These are phyloP conservation scores for Verticillium nubilum DNA, from an alignment of 2,329 filamentous ascomycete genomes.

Conservation along the genomic window DNA sequence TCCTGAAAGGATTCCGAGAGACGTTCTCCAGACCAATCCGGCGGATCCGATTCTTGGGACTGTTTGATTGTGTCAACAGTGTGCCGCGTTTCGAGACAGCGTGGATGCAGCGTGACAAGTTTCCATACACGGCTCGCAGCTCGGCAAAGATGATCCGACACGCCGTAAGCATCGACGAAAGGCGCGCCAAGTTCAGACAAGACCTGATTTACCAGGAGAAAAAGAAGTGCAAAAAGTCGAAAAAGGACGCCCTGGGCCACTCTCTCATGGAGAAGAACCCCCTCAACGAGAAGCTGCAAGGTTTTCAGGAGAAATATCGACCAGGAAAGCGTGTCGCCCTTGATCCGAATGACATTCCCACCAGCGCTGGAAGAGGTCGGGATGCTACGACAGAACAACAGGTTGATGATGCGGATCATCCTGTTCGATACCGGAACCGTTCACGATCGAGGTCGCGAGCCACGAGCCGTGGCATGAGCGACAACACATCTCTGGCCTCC, in stretches of 20 bases:
- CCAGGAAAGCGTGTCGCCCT: constrained; percentile 8
- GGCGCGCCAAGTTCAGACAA: constrained; percentile 66
- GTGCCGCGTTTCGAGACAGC: constrained; percentile 70
- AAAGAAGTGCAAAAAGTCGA: constrained; percentile 16
- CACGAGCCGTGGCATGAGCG: constrained; percentile 3
- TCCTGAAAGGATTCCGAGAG: constrained; percentile 75
- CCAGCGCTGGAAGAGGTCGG: constrained; percentile 4
- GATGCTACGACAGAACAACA: not conserved
- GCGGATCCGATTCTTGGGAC: constrained; percentile 68
- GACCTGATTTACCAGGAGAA: constrained; percentile 56
- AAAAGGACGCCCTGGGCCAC: constrained; percentile 13
- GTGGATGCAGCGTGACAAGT: constrained; percentile 75
- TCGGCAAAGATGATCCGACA: constrained; percentile 60
- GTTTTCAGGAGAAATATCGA: constrained; percentile 30
- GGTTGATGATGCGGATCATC: constrained; percentile 21
- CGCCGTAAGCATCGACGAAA: constrained; percentile 65
- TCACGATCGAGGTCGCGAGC: constrained; percentile 20
- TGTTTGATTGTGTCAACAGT: constrained; percentile 80
- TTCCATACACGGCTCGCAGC: constrained; percentile 59
- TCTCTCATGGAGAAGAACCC: constrained; percentile 12
- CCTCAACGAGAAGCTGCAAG: constrained; percentile 17
- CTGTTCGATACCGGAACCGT: constrained; percentile 35
- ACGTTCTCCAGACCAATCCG: constrained; percentile 73
- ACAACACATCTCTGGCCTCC: constrained; percentile 4
- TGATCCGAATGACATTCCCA: constrained; percentile 4